Percentiles rank a stretch among this genome's conserved stretches.
Evolutionary conservation across 2,329 filamentous ascomycete species (phyloP).

Genomic region (Penicillium occitanis): DNA sequence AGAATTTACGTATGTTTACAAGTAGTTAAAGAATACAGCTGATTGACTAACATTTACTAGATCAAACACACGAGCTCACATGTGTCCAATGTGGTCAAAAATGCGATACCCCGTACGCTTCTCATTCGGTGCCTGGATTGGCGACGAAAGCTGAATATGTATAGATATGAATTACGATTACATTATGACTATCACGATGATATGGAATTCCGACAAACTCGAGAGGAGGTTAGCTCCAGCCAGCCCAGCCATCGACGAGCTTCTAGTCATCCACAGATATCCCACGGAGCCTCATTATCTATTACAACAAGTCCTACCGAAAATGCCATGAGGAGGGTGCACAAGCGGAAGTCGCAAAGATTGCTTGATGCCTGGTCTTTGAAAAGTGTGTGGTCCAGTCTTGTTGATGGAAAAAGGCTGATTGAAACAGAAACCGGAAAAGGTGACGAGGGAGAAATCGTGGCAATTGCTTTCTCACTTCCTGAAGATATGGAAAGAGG

Average conservation of each 20-base stretch:
- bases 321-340: slow-evolving; percentile 24
- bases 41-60: slow-evolving; percentile 18
- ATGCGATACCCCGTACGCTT: slow-evolving; percentile 21
- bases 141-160: neutral
- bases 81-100: slow-evolving; percentile 21
- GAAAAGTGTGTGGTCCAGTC: slow-evolving; percentile 25
- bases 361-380: slow-evolving; percentile 32
- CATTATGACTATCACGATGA: slow-evolving; percentile 24
- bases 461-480: slow-evolving; percentile 33
- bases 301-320: slow-evolving; percentile 23
- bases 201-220: slow-evolving; percentile 23
- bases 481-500: slow-evolving; percentile 33
- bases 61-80: slow-evolving; percentile 17
- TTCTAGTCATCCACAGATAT: slow-evolving; percentile 19
- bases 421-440: slow-evolving; percentile 27
- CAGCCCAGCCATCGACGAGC: slow-evolving; percentile 18
- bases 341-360: slow-evolving; percentile 26
- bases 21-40: slow-evolving; percentile 7
- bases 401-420: neutral
- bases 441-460: slow-evolving; percentile 32
- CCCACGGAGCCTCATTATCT: slow-evolving; percentile 19
- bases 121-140: neutral
- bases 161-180: slow-evolving; percentile 22
- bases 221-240: slow-evolving; percentile 4
- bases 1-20: slow-evolving; percentile 6